Percentiles rank a stretch among this genome's conserved stretches.
phyloP scores from a whole-genome alignment of 2,329 filamentous ascomycete genomes.

The Tolypocladium inflatum region DNA sequence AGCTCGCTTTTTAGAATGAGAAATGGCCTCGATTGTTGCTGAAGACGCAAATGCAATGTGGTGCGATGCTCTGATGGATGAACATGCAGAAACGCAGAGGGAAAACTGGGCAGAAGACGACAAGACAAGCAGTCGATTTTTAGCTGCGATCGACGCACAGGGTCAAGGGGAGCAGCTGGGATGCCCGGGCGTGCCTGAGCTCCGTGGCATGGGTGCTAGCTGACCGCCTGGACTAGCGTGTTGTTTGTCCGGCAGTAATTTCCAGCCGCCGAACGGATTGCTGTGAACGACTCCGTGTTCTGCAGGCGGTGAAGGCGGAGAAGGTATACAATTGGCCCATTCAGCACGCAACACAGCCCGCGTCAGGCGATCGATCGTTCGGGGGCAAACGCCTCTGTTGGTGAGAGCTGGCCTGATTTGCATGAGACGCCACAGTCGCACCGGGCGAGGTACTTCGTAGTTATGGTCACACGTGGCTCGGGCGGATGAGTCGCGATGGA shows the following conservation, averaged over 20 bases:
- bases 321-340: neutral
- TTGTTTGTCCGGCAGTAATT: constrained; percentile 4
- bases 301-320: neutral
- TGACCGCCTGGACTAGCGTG: constrained; percentile 1
- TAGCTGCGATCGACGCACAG: neutral
- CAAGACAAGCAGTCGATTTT: neutral
- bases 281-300: neutral
- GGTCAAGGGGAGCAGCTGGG: neutral
- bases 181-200: neutral
- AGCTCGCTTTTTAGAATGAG: neutral
- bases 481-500: neutral
- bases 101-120: neutral
- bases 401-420: neutral
- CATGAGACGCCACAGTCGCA: neutral
- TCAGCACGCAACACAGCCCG: neutral
- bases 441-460: neutral
- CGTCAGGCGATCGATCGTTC: neutral
- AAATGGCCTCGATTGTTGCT: neutral
- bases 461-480: too few relatives aligned
- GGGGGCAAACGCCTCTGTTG: neutral
- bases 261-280: constrained; percentile 1
- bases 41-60: neutral
- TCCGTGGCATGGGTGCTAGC: neutral
- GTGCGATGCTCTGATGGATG: neutral
- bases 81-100: neutral